phyloP scores from a whole-genome alignment of 2,329 filamentous ascomycete species.

The Penicillium sp. region DNA sequence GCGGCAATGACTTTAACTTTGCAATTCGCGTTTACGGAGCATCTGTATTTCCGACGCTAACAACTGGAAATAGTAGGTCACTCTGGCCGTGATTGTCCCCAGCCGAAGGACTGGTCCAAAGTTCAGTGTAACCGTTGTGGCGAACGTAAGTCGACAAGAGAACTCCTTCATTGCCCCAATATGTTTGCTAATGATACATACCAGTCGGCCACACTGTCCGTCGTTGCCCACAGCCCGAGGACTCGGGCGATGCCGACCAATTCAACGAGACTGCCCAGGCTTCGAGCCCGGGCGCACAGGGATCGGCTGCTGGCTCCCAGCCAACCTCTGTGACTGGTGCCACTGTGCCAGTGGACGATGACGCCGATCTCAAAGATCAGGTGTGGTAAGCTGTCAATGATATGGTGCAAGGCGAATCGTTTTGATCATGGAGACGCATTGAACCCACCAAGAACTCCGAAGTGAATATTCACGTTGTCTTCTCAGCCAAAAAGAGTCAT shows the following conservation, averaged over 20 bases:
- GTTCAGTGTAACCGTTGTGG: conserved; percentile 48
- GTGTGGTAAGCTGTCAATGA: neutral
- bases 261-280: neutral
- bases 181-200: conserved; percentile 9
- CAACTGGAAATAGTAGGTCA: conserved; percentile 37
- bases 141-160: conserved; percentile 36
- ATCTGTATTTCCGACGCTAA: neutral
- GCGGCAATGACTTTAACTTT: neutral
- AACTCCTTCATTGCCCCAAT: neutral
- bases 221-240: conserved; percentile 36
- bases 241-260: neutral
- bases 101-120: conserved; percentile 44
- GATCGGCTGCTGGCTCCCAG: neutral
- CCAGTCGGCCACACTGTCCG: conserved; percentile 46
- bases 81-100: conserved; percentile 44
- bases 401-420: neutral
- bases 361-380: neutral
- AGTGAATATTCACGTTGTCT: neutral
- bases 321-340: too few species aligned
- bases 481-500: neutral
- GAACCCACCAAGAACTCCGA: neutral
- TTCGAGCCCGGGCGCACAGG: neutral
- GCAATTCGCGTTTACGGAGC: too few species aligned
- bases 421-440: neutral
- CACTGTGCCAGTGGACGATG: neutral